phyloP scores from a whole-genome alignment of 1,139 yeast species.

The Debaryomyces psychrophilus region DNA sequence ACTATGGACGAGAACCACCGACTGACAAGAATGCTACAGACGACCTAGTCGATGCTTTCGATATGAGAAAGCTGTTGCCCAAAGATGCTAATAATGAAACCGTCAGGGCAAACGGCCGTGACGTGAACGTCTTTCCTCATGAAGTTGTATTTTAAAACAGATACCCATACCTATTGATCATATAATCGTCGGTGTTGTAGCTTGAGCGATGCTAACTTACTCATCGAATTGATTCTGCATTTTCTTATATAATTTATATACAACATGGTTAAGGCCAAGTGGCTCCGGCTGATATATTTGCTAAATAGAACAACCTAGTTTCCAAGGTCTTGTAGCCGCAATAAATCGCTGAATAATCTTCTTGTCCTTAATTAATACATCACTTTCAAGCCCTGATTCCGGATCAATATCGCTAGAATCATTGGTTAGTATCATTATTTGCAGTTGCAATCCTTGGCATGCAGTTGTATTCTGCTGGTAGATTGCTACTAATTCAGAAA shows the following conservation, averaged over 20 bases:
- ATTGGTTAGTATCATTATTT: background rate
- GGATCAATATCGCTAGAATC: no score
- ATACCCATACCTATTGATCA: background rate
- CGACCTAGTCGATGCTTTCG: constrained; percentile 86
- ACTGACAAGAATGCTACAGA: constrained; percentile 48
- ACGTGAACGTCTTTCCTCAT: constrained; percentile 60
- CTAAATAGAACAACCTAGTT: no score
- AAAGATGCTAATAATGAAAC: constrained; percentile 56
- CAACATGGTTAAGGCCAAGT: no score
- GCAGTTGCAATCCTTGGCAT: background rate
- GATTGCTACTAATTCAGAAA: constrained; percentile 1
- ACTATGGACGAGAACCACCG: constrained; percentile 63
- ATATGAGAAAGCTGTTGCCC: constrained; percentile 71
- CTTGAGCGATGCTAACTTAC: no score
- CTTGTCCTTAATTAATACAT: no score
- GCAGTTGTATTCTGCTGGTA: background rate
- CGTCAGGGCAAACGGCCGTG: constrained; percentile 60
- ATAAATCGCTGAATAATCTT: no score
- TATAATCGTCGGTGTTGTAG: background rate
- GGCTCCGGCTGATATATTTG: no score
- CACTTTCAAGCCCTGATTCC: no score
- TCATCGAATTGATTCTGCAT: no score
- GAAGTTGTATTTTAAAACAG: constrained; percentile 52
- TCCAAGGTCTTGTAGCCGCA: no score
- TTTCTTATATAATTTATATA: no score